These are phyloP conservation scores for Ilyonectria destructans DNA, from an alignment of 2,329 filamentous ascomycete genomes.

Conservation along the genomic window DNA sequence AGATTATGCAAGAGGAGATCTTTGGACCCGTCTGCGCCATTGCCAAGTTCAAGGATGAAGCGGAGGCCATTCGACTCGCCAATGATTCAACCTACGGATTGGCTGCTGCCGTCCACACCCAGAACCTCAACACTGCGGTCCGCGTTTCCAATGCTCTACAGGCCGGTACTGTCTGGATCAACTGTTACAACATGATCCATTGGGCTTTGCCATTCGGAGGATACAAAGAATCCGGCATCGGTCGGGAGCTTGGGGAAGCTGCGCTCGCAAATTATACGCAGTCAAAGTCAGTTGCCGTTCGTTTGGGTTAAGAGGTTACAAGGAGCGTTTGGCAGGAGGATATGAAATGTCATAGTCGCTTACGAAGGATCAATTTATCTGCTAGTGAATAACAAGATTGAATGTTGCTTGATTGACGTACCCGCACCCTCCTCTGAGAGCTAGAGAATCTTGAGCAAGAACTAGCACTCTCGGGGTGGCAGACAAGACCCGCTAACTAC, in stretches of 20 bases:
- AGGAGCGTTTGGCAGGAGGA: no score
- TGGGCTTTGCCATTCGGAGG: not conserved
- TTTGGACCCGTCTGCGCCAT: not conserved
- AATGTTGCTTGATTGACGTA: no score
- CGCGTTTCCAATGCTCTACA: not conserved
- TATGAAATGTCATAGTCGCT: no score
- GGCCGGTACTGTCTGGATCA: slow-evolving; percentile 4
- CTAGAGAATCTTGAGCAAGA: no score
- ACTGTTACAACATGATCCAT: not conserved
- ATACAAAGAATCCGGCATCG: not conserved
- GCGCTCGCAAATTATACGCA: not conserved
- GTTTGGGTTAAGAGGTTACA: not conserved
- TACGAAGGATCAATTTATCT: no score
- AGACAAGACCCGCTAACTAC: no score
- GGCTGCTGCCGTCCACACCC: slow-evolving; percentile 1
- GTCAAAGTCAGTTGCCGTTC: not conserved
- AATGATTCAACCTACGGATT: slow-evolving; percentile 3
- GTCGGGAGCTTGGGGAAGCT: not conserved
- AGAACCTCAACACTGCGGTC: not conserved
- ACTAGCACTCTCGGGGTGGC: no score
- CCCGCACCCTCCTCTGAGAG: no score
- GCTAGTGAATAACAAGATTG: no score
- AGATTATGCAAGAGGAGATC: slow-evolving; percentile 17
- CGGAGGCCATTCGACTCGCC: not conserved
- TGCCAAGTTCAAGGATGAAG: slow-evolving; percentile 1